Percentiles rank a stretch among this genome's conserved stretches.
These are phyloP conservation scores for Trichosporon sp. DNA, from an alignment of 1,284 basidiomycete genomes.

Conservation along the genomic window DNA sequence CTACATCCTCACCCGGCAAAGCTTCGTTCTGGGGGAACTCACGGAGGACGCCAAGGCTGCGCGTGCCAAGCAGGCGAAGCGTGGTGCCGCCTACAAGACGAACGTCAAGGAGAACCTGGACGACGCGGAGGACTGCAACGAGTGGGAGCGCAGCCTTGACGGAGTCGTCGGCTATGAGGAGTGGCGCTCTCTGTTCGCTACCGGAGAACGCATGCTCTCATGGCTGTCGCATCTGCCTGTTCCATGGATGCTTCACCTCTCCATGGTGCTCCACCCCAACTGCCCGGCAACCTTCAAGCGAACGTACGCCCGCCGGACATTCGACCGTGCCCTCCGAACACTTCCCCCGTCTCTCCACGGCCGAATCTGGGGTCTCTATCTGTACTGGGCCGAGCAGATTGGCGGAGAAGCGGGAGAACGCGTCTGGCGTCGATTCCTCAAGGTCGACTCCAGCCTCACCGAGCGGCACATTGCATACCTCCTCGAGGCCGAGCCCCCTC, in stretches of 20 bases:
- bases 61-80: conserved; percentile 59
- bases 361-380: conserved; percentile 88
- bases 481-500: conserved; percentile 65
- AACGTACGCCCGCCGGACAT: conserved; percentile 88
- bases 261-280: conserved; percentile 81
- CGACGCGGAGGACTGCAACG: conserved; percentile 74
- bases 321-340: conserved; percentile 89
- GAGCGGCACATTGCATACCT: conserved; percentile 77
- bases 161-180: conserved; percentile 87
- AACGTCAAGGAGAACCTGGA: conserved; percentile 84
- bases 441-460: conserved; percentile 76
- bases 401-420: conserved; percentile 80
- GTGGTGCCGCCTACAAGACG: conserved; percentile 69
- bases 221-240: conserved; percentile 84
- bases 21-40: conserved; percentile 74
- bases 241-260: conserved; percentile 88
- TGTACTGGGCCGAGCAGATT: conserved; percentile 84
- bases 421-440: conserved; percentile 85
- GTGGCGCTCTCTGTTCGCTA: conserved; percentile 83
- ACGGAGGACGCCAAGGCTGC: conserved; percentile 47
- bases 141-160: conserved; percentile 83
- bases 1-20: conserved; percentile 78
- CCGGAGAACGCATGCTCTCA: conserved; percentile 87
- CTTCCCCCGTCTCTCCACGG: conserved; percentile 91
- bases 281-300: conserved; percentile 80